Percentiles rank a stretch among this genome's conserved stretches.
phyloP scores from a whole-genome alignment of 441 rosid genomes.

The California macrophylla region DNA sequence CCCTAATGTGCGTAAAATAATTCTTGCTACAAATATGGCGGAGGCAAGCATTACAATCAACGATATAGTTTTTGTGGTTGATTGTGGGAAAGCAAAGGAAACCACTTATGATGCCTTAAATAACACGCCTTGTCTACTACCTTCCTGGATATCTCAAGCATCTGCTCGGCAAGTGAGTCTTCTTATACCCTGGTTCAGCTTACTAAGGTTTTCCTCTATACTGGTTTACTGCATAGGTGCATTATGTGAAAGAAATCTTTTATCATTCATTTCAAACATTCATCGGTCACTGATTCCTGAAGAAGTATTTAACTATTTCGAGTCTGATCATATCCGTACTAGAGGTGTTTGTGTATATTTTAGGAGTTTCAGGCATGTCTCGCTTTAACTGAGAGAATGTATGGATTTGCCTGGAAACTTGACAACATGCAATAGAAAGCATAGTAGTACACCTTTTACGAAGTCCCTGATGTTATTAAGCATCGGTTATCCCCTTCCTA shows the following conservation, averaged over 20 bases:
- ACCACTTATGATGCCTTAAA: constrained; percentile 96
- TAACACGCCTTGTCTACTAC: constrained; percentile 93
- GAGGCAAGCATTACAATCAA: constrained; percentile 98
- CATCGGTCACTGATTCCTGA: neutral
- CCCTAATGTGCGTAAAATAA: constrained; percentile 72
- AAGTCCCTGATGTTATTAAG: neutral
- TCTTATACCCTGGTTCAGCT: constrained; percentile 10
- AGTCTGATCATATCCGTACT: neutral
- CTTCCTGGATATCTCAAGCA: constrained; percentile 97
- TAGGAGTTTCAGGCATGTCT: constrained; percentile 6
- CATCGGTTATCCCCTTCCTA: constrained; percentile 10
- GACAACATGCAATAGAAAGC: constrained; percentile 7
- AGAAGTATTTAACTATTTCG: neutral
- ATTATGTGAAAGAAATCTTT: neutral
- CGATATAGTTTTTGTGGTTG: constrained; percentile 88
- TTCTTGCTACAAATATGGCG: constrained; percentile 98
- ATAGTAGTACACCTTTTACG: neutral
- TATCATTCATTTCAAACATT: neutral
- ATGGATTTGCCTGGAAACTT: constrained; percentile 5
- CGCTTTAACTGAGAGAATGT: constrained; percentile 9
- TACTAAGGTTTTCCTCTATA: neutral
- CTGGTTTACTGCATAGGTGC: neutral
- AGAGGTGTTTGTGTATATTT: neutral
- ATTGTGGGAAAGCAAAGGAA: constrained; percentile 98
- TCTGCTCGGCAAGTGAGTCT: constrained; percentile 77